Conservation (phyloP, 2,329 filamentous ascomycete species). For the Claviceps sp. region DNA sequence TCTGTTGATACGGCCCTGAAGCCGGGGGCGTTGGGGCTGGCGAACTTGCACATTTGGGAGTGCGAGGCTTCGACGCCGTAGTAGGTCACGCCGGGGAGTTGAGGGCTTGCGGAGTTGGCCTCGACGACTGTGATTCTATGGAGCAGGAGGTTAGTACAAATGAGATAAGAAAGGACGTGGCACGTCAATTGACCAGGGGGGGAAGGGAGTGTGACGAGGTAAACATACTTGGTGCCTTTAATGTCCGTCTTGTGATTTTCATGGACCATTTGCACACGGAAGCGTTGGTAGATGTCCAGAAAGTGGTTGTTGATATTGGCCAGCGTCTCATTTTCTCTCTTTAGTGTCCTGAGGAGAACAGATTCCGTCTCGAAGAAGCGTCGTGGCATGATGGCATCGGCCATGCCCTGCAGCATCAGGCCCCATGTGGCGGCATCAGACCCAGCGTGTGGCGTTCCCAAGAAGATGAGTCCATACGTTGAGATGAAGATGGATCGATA, state of each 20-base stretch:
- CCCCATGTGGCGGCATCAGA: constrained; percentile 58
- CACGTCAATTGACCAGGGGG: no score
- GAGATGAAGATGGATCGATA: constrained; percentile 58
- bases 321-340: constrained; percentile 59
- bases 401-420: constrained; percentile 52
- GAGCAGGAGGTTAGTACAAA: neutral
- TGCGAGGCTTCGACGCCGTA: constrained; percentile 67
- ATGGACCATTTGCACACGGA: constrained; percentile 64
- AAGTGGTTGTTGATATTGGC: constrained; percentile 64
- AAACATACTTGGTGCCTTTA: constrained; percentile 39
- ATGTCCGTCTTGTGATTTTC: constrained; percentile 61
- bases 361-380: constrained; percentile 54
- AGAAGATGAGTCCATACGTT: constrained; percentile 63
- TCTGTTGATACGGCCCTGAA: constrained; percentile 40
- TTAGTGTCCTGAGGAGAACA: constrained; percentile 56
- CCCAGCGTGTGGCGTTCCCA: constrained; percentile 64
- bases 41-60: constrained; percentile 60
- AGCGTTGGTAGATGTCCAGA: constrained; percentile 55
- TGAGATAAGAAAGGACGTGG: neutral
- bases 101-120: constrained; percentile 53
- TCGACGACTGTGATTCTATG: constrained; percentile 50
- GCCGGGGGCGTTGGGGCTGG: constrained; percentile 48
- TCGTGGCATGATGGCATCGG: constrained; percentile 49
- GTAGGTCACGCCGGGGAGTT: constrained; percentile 54
- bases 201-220: neutral